Conservation (phyloP, 345 rosid species). For the Triadica sebifera region DNA sequence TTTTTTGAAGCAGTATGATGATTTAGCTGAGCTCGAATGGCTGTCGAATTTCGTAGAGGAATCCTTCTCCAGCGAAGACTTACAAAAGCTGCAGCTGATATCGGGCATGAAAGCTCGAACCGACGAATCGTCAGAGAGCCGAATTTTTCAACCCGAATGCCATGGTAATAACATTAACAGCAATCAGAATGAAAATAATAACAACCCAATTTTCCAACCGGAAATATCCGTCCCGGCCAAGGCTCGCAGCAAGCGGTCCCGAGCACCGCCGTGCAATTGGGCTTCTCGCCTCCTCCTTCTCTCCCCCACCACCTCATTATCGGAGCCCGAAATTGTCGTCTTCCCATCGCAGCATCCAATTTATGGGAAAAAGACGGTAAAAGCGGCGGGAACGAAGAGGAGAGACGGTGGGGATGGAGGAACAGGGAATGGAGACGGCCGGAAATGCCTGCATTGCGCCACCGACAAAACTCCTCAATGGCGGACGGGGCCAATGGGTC, state of each 20-base stretch:
- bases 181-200: not conserved
- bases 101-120: conserved; percentile 68
- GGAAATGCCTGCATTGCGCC: conserved; percentile 68
- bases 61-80: conserved; percentile 88
- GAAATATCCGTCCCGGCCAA: conserved; percentile 83
- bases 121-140: conserved; percentile 44
- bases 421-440: conserved; percentile 30
- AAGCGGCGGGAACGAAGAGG: conserved; percentile 38
- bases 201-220: conserved; percentile 42
- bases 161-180: not conserved
- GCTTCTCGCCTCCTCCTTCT: conserved; percentile 69
- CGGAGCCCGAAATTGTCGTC: conserved; percentile 31
- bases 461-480: conserved; percentile 86
- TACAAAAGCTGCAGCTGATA: conserved; percentile 73
- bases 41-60: conserved; percentile 90
- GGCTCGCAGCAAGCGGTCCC: conserved; percentile 94
- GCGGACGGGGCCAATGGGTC: conserved; percentile 84
- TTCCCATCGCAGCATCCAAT: conserved; percentile 14
- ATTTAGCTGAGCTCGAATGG: conserved; percentile 97
- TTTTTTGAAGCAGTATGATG: conserved; percentile 57
- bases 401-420: conserved; percentile 27
- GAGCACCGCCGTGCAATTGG: conserved; percentile 81
- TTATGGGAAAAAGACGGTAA: conserved; percentile 34
- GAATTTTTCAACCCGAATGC: conserved; percentile 28
- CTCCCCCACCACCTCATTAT: conserved; percentile 34